These are phyloP conservation scores for Amanita subjunquillea DNA, from an alignment of 768 basidiomycete species.

Conservation along the genomic window DNA sequence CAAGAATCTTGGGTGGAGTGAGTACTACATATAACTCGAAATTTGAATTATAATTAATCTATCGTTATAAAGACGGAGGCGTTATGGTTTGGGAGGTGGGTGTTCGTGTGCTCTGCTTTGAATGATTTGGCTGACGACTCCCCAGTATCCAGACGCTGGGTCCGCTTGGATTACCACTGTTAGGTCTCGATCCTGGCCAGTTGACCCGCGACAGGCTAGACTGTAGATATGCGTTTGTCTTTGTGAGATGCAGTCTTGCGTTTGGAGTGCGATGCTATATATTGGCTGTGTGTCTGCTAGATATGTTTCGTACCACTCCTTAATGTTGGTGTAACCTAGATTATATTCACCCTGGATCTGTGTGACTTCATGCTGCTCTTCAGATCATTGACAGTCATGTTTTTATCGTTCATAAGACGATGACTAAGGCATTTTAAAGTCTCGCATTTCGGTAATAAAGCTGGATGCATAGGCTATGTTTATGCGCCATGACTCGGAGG, in stretches of 20 bases:
- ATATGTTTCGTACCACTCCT: too few relatives aligned
- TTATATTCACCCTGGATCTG: too few relatives aligned
- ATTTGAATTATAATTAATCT: background rate
- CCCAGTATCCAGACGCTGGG: background rate
- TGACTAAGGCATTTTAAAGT: too few relatives aligned
- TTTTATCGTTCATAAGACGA: too few relatives aligned
- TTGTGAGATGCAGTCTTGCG: background rate
- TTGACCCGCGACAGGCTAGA: background rate
- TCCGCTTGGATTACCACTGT: background rate
- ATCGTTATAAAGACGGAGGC: background rate
- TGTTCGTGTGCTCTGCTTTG: background rate
- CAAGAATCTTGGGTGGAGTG: slow-evolving; percentile 43
- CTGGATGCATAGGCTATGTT: too few relatives aligned
- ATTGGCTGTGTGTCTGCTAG: background rate
- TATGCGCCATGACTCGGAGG: too few relatives aligned
- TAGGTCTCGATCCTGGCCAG: background rate
- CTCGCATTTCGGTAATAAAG: too few relatives aligned
- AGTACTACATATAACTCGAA: slow-evolving; percentile 11
- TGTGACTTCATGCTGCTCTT: too few relatives aligned
- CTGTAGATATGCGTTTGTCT: background rate
- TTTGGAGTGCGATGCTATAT: background rate
- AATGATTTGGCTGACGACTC: background rate
- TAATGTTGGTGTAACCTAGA: too few relatives aligned
- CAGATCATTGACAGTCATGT: too few relatives aligned
- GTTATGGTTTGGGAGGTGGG: background rate